Evolutionary conservation across 768 basidiomycete species (phyloP), one percentile per base, ranked within the genome.

Genomic region (Tulasnella sp.): DNA sequence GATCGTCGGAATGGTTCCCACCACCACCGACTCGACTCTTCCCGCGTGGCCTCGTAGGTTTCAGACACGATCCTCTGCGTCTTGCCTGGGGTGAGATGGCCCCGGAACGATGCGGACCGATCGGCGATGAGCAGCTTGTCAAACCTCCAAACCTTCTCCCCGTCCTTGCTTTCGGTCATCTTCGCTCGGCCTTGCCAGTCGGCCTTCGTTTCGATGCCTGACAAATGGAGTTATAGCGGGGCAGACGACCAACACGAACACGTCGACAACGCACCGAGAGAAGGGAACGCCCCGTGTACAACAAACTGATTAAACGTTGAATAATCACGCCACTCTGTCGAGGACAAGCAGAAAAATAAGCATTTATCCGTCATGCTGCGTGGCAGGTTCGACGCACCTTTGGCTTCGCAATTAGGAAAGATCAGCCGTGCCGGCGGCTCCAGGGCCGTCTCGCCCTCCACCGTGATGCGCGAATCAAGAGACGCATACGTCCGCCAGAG

Each of bases 251-350:
- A 23, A 52, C 2, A 21, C 14, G 50, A 19, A 32, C 2, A 19
- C 7, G 9, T 8, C 15, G 31, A 4, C 11, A n/a, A 11, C 50
- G 9, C 25, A 52, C 50, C 39, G 52, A 81, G 72, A 2, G 50
- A 52, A 3, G 50, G 88, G 67, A 85, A 85, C 0, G 78, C 81
- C 1, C 81, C 79, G 34, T 82, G 82, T 4, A 90, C 69, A 66
- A 89, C 81, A 62, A 83, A 85, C 12, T 79, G 69, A 65, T 90
- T 88, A 71, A 90, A 86, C 0, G 81, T 80, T 0, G 84, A 85
- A 36, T 66, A 62, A 65, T 91, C 88, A n/a, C 84, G 77, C 85
- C 86, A 86, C 14, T 72, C 67, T 6, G 74, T 6, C 27, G 41
- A 17, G 17, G 36, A 39, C 9, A 39, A n/a, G 17, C 29, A 6